Evolutionary conservation across 176 grass and related monocot genomes (phyloP).

Genomic region (Raddia guianensis): DNA sequence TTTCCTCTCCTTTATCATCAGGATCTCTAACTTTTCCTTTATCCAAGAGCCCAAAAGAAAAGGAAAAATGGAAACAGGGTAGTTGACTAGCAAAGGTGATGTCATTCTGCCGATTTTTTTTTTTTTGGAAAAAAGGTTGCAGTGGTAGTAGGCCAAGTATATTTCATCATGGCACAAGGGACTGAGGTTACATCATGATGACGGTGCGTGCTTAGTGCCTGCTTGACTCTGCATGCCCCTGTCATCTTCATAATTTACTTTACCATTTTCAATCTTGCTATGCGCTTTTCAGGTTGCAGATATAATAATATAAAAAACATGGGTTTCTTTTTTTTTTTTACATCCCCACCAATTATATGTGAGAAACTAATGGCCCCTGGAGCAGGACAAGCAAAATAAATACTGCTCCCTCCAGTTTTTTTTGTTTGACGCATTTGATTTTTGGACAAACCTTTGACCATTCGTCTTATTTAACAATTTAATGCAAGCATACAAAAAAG

Average conservation of each 20-base stretch:
- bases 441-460: too few relatives aligned
- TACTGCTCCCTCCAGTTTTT: too few relatives aligned
- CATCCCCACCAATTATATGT: too few relatives aligned
- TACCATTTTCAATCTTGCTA: background rate
- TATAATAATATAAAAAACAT: too few relatives aligned
- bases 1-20: background rate
- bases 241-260: background rate
- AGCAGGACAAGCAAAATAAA: too few relatives aligned
- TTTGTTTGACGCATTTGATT: too few relatives aligned
- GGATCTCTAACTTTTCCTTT: background rate
- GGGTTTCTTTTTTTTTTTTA: too few relatives aligned
- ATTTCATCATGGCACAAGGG: background rate
- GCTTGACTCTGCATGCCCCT: background rate
- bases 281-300: background rate
- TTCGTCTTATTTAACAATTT: too few relatives aligned
- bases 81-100: constrained; percentile 1
- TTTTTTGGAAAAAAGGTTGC: background rate
- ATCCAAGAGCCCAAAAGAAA: background rate
- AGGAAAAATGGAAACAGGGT: background rate
- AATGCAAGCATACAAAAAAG: too few relatives aligned
- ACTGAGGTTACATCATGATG: background rate
- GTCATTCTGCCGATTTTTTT: background rate
- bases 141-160: background rate
- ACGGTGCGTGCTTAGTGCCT: background rate
- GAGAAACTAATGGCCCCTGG: too few relatives aligned